These are phyloP conservation scores for Arxiozyma slooffiae DNA, from an alignment of 1,139 yeast genomes.

Conservation along the genomic window DNA sequence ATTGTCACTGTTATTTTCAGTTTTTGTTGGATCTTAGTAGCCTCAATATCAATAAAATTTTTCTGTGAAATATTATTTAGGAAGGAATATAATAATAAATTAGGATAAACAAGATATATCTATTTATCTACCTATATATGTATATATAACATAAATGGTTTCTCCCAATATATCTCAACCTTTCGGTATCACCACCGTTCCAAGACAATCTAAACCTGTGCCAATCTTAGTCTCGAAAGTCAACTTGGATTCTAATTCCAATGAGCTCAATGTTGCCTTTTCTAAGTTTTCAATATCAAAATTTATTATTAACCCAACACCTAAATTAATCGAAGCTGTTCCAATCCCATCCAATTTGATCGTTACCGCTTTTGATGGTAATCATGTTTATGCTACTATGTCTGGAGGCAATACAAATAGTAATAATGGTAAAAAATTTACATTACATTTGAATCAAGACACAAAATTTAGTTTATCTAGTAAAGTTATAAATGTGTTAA, in stretches of 20 bases:
- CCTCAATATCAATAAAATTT: not conserved
- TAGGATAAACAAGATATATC: not conserved
- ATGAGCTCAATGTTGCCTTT: constrained; percentile 46
- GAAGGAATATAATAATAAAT: not conserved
- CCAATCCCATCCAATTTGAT: constrained; percentile 30
- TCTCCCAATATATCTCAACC: constrained; percentile 26
- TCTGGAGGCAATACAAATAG: constrained; percentile 5
- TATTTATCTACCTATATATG: too few species aligned
- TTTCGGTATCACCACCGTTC: constrained; percentile 27
- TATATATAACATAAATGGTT: constrained; percentile 16
- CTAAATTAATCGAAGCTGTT: constrained; percentile 43
- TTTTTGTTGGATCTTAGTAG: not conserved
- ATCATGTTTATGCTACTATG: constrained; percentile 8
- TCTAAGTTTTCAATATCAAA: constrained; percentile 70
- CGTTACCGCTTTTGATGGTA: constrained; percentile 27
- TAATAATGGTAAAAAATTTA: constrained; percentile 1
- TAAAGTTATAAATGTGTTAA: constrained; percentile 6
- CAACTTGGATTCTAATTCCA: constrained; percentile 21
- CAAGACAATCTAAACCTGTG: constrained; percentile 17
- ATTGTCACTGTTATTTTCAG: too few species aligned
- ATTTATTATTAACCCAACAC: constrained; percentile 69
- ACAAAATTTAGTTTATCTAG: constrained; percentile 6
- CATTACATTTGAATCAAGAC: constrained; percentile 6
- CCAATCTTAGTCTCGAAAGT: constrained; percentile 18
- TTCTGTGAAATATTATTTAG: not conserved